phyloP scores from a whole-genome alignment of 1,284 basidiomycete species.

The Ustilago esculenta region DNA sequence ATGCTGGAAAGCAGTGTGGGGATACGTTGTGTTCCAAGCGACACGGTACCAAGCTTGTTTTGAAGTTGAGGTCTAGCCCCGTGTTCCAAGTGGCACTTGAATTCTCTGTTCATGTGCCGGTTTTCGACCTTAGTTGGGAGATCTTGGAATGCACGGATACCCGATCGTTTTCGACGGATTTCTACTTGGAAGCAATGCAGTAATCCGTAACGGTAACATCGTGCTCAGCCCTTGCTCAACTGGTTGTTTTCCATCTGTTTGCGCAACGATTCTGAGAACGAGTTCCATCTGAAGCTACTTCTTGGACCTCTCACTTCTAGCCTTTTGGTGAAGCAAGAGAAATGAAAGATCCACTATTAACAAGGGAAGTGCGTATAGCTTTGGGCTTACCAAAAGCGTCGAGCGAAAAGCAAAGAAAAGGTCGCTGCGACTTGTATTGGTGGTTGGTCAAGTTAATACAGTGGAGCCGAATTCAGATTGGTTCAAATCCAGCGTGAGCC shows the following conservation, averaged over 20 bases:
- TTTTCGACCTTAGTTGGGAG: neutral
- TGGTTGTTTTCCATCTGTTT: too few species aligned
- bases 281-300: too few species aligned
- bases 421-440: slow-evolving; percentile 1
- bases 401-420: slow-evolving; percentile 1
- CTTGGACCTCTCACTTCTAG: too few species aligned
- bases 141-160: slow-evolving; percentile 15
- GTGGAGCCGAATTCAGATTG: slow-evolving; percentile 1
- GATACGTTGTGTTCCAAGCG: too few species aligned
- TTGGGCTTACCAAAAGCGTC: too few species aligned
- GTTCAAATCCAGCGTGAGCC: neutral
- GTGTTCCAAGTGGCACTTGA: too few species aligned
- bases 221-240: too few species aligned
- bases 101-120: neutral
- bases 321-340: too few species aligned
- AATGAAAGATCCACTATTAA: neutral
- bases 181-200: neutral
- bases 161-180: neutral
- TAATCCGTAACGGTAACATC: neutral
- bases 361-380: too few species aligned
- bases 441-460: neutral
- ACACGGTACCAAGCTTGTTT: slow-evolving; percentile 1
- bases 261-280: too few species aligned
- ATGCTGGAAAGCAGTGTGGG: slow-evolving; percentile 3
- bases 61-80: slow-evolving; percentile 2